These are phyloP conservation scores for Salvia miltiorrhiza DNA, from an alignment of 257 asterid genomes.

Conservation along the genomic window DNA sequence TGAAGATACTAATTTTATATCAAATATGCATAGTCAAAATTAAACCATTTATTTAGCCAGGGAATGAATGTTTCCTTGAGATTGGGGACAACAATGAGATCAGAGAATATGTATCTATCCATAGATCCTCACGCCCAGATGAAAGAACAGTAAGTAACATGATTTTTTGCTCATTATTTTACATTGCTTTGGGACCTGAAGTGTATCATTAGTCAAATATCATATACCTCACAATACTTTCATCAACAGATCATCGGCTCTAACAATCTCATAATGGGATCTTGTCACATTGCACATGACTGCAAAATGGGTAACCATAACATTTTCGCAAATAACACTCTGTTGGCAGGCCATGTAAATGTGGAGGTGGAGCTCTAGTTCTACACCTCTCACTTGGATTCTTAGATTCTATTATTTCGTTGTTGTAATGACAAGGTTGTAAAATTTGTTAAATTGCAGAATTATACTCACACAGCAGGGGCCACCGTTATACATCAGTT, in stretches of 20 bases:
- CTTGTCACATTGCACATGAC: conserved; percentile 96
- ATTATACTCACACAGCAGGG: conserved; percentile 83
- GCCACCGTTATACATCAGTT: conserved; percentile 81
- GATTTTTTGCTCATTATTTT: conserved; percentile 2
- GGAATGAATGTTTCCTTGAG: conserved; percentile 84
- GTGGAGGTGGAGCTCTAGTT: conserved; percentile 60
- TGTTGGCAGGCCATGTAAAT: conserved; percentile 88
- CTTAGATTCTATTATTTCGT: neutral
- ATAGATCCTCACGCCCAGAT: conserved; percentile 78
- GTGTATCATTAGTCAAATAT: neutral
- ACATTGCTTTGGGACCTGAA: neutral
- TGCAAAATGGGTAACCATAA: conserved; percentile 80
- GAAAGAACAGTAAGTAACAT: conserved; percentile 63
- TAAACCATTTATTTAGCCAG: conserved; percentile 49
- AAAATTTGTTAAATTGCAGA: conserved; percentile 45
- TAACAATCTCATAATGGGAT: conserved; percentile 91
- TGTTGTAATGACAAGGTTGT: conserved; percentile 17
- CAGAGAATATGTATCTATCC: conserved; percentile 81
- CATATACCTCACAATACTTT: conserved; percentile 6
- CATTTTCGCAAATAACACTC: conserved; percentile 87
- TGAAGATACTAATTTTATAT: neutral
- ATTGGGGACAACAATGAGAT: conserved; percentile 91
- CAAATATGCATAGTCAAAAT: neutral
- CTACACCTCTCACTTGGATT: neutral
- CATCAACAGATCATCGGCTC: conserved; percentile 72